Base-by-base conservation (phyloP, 2,329 filamentous ascomycete species). In the Botrytis porri region DNA sequence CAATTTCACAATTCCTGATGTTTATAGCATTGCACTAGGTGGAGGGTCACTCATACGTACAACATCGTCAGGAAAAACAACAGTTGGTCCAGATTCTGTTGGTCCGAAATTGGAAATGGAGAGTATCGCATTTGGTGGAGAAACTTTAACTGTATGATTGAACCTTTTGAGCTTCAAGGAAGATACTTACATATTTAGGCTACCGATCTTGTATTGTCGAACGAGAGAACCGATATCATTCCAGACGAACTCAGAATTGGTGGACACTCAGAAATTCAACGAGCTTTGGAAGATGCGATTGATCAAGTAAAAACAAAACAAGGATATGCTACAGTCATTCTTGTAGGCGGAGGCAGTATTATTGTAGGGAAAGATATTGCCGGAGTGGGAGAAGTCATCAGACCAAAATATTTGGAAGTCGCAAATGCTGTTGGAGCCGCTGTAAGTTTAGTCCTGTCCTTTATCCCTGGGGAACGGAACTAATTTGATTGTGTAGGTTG, bases 401-500 rank as follows among this genome's bases (percentile, higher is more conserved):
- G 83, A 7, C 88, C 88, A 0, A 83, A 84, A 3, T 85, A 85
- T 67, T 83, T 87, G 43, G 86, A 86, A 72, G 87, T 86, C 0
- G 88, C 88, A 5, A 90, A 90, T 78, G 88, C 88, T 0, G 86
- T 90, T 3, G 88, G 88, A 9, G 88, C 88, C 0, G 88, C 88
- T 80, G 84, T 77, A 81, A 70, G 84, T 88, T 25, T 8, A 48
- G 16, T 20, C 54, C 45, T 18, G 16, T n/a, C 20, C 10, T n/a
- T 61, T 16, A 20, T 9, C 59, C 3, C n/a, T 43, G 10, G 8
- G 8, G 20, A 16, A 43, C 45, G 5, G 4, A 22, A 25, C 8
- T 60, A 9, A 57, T 35, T 66, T 73, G 41, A 76, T 54, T 14
- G 32, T 59, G 45, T 71, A 80, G 79, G 78, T 80, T 69, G 77